These are phyloP conservation scores for Umbilicaria muhlenbergii DNA, from an alignment of 495 filamentous ascomycete genomes.

Conservation along the genomic window DNA sequence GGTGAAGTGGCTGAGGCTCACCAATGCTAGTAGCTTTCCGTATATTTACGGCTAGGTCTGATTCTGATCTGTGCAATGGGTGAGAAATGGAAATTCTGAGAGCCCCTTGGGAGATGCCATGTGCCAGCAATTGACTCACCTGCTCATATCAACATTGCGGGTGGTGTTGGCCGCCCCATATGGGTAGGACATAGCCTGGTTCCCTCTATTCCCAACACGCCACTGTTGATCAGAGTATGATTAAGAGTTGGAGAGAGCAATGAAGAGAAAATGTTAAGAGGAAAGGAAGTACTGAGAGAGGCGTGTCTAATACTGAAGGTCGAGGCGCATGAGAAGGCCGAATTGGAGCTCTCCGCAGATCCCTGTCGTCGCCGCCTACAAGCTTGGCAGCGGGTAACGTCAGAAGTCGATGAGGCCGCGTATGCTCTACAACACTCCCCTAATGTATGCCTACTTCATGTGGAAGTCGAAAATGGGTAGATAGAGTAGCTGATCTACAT, in stretches of 20 bases:
- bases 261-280: not conserved
- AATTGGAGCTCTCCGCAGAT: not conserved
- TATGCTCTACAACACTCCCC: too few species aligned
- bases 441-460: too few species aligned
- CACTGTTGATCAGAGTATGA: not conserved
- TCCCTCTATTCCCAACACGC: not conserved
- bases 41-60: constrained; percentile 88
- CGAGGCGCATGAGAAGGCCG: not conserved
- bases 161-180: constrained; percentile 19
- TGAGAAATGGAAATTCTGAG: not conserved
- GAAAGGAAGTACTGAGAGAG: not conserved
- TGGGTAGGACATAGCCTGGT: constrained; percentile 11
- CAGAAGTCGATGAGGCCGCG: too few species aligned
- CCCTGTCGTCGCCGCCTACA: not conserved
- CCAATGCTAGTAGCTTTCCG: constrained; percentile 86
- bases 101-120: not conserved
- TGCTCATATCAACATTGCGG: constrained; percentile 42
- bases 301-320: constrained; percentile 12
- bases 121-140: constrained; percentile 18
- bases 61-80: constrained; percentile 37
- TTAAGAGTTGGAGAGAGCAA: not conserved
- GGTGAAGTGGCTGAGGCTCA: constrained; percentile 19
- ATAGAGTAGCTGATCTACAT: too few species aligned
- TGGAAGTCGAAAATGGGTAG: too few species aligned
- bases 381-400: too few species aligned